These are phyloP conservation scores for Metarhizium album DNA, from an alignment of 2,329 filamentous ascomycete species.

Conservation along the genomic window DNA sequence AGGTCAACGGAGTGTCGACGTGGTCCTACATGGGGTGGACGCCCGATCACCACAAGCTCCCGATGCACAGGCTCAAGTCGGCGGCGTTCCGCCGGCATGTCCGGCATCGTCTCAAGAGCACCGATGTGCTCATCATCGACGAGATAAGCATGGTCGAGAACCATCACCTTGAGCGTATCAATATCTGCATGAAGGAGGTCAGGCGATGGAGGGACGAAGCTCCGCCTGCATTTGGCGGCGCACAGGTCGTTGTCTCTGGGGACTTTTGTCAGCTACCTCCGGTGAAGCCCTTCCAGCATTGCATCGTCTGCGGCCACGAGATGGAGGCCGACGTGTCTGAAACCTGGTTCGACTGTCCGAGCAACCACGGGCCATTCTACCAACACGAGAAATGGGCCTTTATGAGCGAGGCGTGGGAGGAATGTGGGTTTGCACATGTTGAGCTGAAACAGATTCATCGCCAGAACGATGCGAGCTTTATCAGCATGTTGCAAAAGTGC, in stretches of 20 bases:
- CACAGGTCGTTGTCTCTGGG: conserved; percentile 16
- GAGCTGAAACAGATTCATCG: conserved; percentile 45
- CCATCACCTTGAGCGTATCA: conserved; percentile 18
- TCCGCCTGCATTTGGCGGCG: neutral
- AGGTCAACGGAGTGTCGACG: conserved; percentile 44
- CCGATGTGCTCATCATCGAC: conserved; percentile 50
- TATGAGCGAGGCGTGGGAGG: conserved; percentile 40
- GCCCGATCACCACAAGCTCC: conserved; percentile 15
- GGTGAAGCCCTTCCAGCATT: conserved; percentile 38
- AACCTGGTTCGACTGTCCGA: neutral
- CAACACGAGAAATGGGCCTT: conserved; percentile 52
- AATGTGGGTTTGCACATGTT: conserved; percentile 41
- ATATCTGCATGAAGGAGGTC: conserved; percentile 20
- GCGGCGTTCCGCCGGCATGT: neutral
- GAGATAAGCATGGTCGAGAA: conserved; percentile 58
- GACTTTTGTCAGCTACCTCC: conserved; percentile 53
- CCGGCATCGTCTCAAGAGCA: conserved; percentile 26
- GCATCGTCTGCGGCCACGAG: conserved; percentile 10
- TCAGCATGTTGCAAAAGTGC: conserved; percentile 43
- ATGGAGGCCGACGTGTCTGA: conserved; percentile 10
- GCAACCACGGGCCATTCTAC: neutral
- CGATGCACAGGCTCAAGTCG: neutral
- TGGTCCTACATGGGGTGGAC: conserved; percentile 49
- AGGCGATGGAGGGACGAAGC: neutral
- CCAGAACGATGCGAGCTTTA: conserved; percentile 35